Base-by-base conservation (phyloP, 1,284 basidiomycete genomes). In the Mycena sp. region DNA sequence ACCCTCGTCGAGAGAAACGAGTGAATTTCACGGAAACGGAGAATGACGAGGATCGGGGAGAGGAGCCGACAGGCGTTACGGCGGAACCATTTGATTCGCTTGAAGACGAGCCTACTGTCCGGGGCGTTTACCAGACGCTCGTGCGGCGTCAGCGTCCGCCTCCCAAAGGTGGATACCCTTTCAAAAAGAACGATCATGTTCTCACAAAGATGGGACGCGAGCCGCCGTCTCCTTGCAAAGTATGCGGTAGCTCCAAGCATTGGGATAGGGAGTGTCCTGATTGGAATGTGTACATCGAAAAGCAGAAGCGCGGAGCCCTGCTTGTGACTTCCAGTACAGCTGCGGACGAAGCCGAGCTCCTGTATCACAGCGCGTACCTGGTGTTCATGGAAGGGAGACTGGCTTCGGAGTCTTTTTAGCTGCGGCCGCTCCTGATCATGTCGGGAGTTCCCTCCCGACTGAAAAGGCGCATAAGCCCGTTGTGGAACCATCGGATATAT, bases 221-320 rank as follows among this genome's bases (percentile, higher is more conserved):
- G 2, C 69, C 63, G 22, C 69, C 69, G 1, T 65, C 56, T 2
- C 63, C 69, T 3, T 70, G 69, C 30, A 63, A 60, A 20, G 63
- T 61, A 0, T 71, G 69, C 22, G 57, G 69, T 0, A 70, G 69
- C 20, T 22, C 34, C 6, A 70, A 70, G 11, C 64, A 56, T n/a
- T 65, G 54, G 64, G 64, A 66, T 22, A 34, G 20, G 9, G 65
- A 67, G 41, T 67, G 65, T 30, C 57, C 57, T 0, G 50, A 67
- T 20, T 67, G 48, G 46, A 13, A 22, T 25, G 38, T 62, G 13
- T 41, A 41, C 39, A 41, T 41, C 13, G 39, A 41, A 41, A 9
- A 14, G 39, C 39, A 41, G 39, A 55, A 37, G 4, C 7, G 41
- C 13, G 34, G 50, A 1, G 37, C 22, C 1, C 18, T 34, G 18